Percentiles rank a stretch among this genome's conserved stretches.
Evolutionary conservation across 148 eudicot genomes (phyloP).

Genomic region (Arbutus unedo): DNA sequence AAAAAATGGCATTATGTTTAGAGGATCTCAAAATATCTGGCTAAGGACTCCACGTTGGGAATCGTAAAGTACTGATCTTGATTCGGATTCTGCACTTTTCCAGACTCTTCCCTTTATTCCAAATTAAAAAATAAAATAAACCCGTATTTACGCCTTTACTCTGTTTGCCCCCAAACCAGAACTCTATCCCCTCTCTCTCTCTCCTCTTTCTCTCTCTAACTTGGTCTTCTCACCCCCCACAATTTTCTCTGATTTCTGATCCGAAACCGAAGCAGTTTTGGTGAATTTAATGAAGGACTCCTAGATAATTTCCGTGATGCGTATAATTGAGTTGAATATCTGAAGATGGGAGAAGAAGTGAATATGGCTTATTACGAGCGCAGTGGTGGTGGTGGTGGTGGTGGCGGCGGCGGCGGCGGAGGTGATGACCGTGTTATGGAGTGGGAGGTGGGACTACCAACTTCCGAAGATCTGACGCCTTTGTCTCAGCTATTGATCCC

Average conservation of each 20-base stretch:
- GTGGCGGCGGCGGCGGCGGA: constrained; percentile 6
- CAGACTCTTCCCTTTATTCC: not conserved
- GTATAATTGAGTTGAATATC: not conserved
- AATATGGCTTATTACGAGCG: not conserved
- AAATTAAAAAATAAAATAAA: not conserved
- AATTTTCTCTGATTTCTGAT: not conserved
- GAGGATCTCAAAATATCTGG: constrained; percentile 1
- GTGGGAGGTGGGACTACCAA: constrained; percentile 63
- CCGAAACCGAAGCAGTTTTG: not conserved
- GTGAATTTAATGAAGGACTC: not conserved
- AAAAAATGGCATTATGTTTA: not conserved
- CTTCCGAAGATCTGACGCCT: constrained; percentile 46
- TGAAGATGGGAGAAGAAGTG: constrained; percentile 9
- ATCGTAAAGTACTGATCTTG: not conserved
- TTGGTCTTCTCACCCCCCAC: not conserved
- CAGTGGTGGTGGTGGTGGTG: constrained; percentile 8
- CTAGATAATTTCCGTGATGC: not conserved
- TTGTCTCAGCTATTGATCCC: constrained; percentile 52
- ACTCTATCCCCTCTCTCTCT: not conserved
- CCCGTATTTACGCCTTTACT: not conserved
- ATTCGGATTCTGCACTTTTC: constrained; percentile 3
- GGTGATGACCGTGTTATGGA: constrained; percentile 35
- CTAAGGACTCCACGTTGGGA: constrained; percentile 1
- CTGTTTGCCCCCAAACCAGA: not conserved
- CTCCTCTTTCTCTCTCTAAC: not conserved